These are phyloP conservation scores for Globisporangium perplexum DNA, from an alignment of 352 stramenopile species.

Conservation along the genomic window DNA sequence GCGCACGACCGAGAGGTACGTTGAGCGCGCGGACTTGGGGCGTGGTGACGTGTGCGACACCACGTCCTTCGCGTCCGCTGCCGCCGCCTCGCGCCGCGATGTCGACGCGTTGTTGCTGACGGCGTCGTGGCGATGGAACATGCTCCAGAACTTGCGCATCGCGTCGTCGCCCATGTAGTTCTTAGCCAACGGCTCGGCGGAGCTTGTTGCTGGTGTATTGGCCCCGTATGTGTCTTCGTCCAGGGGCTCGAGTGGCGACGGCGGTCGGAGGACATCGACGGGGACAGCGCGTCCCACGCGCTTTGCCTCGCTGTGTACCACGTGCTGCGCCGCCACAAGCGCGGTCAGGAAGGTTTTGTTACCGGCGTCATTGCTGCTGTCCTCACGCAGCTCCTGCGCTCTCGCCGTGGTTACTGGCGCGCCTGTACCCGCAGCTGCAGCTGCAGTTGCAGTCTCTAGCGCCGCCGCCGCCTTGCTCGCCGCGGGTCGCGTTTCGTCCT, in stretches of 20 bases:
- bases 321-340: slow-evolving; percentile 20
- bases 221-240: slow-evolving; percentile 16
- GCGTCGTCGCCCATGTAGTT: slow-evolving; percentile 65
- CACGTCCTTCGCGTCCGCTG: neutral
- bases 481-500: slow-evolving; percentile 8
- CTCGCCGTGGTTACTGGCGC: neutral
- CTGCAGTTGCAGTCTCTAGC: neutral
- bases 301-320: neutral
- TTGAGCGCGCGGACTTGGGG: slow-evolving; percentile 47
- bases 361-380: neutral
- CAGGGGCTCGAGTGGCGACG: slow-evolving; percentile 50
- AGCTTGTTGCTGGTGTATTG: neutral
- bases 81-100: neutral
- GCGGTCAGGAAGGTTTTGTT: slow-evolving; percentile 47
- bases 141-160: slow-evolving; percentile 56
- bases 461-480: neutral
- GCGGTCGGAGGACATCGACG: slow-evolving; percentile 27
- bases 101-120: slow-evolving; percentile 43
- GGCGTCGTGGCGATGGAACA: slow-evolving; percentile 66
- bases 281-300: no score
- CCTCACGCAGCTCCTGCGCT: neutral
- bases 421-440: no score
- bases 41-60: slow-evolving; percentile 15
- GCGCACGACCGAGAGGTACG: slow-evolving; percentile 54
- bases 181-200: slow-evolving; percentile 18